These are phyloP conservation scores for Rhodotorula kratochvilovae DNA, from an alignment of 768 basidiomycete genomes.

Conservation along the genomic window DNA sequence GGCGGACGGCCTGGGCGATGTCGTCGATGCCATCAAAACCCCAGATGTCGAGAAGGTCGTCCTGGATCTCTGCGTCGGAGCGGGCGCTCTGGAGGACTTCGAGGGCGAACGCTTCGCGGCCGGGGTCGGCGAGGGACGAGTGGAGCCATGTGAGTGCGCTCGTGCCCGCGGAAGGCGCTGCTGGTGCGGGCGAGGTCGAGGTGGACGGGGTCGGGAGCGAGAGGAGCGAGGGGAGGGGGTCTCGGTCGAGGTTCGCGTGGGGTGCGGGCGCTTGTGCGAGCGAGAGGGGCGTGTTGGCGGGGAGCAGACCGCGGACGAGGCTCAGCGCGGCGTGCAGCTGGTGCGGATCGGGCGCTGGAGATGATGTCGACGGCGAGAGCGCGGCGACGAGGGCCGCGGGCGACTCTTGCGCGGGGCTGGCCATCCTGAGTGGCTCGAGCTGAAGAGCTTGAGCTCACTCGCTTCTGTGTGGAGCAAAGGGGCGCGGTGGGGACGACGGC, in stretches of 20 bases:
- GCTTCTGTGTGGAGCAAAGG: no score
- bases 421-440: not conserved
- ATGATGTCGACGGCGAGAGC: not conserved
- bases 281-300: not conserved
- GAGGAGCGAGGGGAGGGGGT: slow-evolving; percentile 17
- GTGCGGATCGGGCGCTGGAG: not conserved
- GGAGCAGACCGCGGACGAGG: not conserved
- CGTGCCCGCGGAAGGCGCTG: not conserved
- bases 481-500: no score
- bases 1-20: slow-evolving; percentile 63
- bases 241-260: not conserved
- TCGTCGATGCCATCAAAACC: slow-evolving; percentile 82
- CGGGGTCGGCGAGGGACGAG: slow-evolving; percentile 7
- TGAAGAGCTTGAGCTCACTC: no score
- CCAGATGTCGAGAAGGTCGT: slow-evolving; percentile 69
- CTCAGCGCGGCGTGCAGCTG: not conserved
- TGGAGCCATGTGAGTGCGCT: slow-evolving; percentile 18
- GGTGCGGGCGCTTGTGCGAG: not conserved
- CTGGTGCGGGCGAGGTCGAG: not conserved
- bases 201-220: not conserved
- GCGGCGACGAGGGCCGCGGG: not conserved
- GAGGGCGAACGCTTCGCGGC: slow-evolving; percentile 6
- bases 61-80: slow-evolving; percentile 66
- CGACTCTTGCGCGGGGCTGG: not conserved
- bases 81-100: slow-evolving; percentile 21